phyloP scores from a whole-genome alignment of 345 rosid species.

The Schrenkiella parvula region DNA sequence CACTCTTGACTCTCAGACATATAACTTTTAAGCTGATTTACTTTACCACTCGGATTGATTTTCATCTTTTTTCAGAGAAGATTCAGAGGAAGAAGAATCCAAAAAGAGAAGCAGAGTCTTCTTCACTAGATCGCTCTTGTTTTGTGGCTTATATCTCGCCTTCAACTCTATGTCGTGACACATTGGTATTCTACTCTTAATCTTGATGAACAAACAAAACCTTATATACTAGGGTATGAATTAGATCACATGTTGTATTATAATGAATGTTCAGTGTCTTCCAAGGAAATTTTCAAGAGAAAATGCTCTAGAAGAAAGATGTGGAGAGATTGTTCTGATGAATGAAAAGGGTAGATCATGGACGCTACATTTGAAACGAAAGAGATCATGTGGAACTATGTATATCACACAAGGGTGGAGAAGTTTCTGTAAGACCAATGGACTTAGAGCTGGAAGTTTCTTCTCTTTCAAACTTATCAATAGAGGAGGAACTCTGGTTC shows the following conservation, averaged over 20 bases:
- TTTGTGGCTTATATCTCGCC: background rate
- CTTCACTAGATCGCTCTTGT: background rate
- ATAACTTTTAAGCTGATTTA: too few relatives aligned
- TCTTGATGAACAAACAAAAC: background rate
- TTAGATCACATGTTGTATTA: background rate
- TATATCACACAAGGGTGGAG: conserved; percentile 11
- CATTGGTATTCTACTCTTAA: background rate
- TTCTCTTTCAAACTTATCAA: conserved; percentile 7
- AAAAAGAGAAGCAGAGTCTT: background rate
- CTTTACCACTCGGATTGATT: too few relatives aligned
- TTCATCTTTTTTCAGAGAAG: background rate
- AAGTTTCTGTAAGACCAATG: conserved; percentile 7
- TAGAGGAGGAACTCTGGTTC: conserved; percentile 9
- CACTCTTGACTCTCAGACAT: too few relatives aligned
- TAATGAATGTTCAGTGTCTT: background rate
- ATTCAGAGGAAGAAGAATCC: background rate
- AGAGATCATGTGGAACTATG: background rate
- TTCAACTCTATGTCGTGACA: background rate
- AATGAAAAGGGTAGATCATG: conserved; percentile 14
- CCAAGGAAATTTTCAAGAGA: background rate
- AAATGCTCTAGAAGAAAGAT: background rate
- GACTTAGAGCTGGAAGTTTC: background rate
- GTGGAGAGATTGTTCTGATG: conserved; percentile 2
- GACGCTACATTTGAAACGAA: background rate
- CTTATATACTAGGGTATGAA: background rate